Evolutionary conservation across 495 filamentous ascomycete species (phyloP).

Genomic region (Penicillium subrubescens): DNA sequence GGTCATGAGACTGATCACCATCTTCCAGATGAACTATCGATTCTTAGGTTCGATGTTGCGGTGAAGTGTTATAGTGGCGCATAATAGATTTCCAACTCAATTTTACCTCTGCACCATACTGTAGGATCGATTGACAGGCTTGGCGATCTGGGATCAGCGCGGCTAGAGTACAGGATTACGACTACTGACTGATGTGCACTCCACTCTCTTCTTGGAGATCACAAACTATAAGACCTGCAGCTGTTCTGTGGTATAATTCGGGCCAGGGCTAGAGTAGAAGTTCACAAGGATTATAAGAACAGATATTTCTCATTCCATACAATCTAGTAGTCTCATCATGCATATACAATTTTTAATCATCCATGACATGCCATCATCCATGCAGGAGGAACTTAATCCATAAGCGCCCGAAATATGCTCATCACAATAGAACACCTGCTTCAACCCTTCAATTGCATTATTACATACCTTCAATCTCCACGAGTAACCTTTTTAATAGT

Average conservation of each 20-base stretch:
- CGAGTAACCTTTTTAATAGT: slow-evolving; percentile 2
- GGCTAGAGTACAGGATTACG: no score
- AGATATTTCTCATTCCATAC: neutral
- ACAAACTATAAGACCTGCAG: no score
- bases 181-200: no score
- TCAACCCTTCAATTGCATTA: neutral
- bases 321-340: slow-evolving; percentile 2
- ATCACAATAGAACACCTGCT: neutral
- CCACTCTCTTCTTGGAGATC: no score
- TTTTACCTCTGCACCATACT: no score
- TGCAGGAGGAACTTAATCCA: neutral
- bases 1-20: neutral
- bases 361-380: neutral
- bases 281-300: no score
- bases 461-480: neutral
- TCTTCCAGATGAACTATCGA: neutral
- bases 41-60: neutral
- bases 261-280: no score
- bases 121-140: no score
- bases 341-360: neutral
- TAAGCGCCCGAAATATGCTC: neutral
- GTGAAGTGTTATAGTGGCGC: no score
- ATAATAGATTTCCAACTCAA: no score
- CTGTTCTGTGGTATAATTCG: no score
- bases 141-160: no score